Percentiles rank a stretch among this genome's conserved stretches.
phyloP scores from a whole-genome alignment of 2,329 filamentous ascomycete genomes.

The Exophiala dermatitidis region DNA sequence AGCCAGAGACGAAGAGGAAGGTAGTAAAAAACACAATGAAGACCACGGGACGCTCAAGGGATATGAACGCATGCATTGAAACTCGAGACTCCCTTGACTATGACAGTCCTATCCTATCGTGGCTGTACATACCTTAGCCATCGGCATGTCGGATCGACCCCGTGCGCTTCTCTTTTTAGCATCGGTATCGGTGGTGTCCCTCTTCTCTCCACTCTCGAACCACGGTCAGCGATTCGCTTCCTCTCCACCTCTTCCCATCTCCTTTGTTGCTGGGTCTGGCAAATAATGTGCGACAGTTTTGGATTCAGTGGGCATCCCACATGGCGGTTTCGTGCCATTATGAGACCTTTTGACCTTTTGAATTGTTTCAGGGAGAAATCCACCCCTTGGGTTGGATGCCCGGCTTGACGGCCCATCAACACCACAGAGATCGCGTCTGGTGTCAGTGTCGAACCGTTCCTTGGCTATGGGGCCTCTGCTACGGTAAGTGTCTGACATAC shows the following conservation, averaged over 20 bases:
- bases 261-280: not conserved
- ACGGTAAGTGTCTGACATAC: conserved; percentile 17
- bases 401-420: not conserved
- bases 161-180: not conserved
- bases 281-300: not conserved
- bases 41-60: not conserved
- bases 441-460: not conserved
- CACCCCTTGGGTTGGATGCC: not conserved
- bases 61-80: not conserved
- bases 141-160: not conserved
- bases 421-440: not conserved
- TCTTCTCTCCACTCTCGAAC: not conserved
- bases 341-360: not conserved
- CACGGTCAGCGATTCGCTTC: conserved; percentile 8
- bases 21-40: not conserved
- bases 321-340: not conserved
- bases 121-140: no score
- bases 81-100: not conserved
- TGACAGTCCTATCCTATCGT: no score
- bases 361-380: not conserved
- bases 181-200: no score
- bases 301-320: not conserved
- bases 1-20: not conserved
- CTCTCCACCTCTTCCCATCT: conserved; percentile 1
- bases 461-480: conserved; percentile 6